Base-by-base conservation (phyloP, 2,329 filamentous ascomycete species). In the Ramichloridium luteum region DNA sequence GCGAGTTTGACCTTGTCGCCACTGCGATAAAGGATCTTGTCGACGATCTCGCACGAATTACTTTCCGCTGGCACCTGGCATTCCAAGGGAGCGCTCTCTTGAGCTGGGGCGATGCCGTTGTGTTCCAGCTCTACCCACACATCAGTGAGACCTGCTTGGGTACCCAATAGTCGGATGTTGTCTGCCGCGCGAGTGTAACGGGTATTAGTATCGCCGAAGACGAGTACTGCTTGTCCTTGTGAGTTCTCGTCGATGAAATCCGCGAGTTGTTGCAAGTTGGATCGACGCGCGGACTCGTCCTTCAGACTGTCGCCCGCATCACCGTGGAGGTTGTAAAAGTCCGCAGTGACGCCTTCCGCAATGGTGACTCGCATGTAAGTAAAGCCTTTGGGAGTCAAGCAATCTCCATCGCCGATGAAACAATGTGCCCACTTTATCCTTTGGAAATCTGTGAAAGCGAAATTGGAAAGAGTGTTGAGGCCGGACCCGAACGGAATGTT, bases 341-440 rank as follows among this genome's bases (percentile, higher is more conserved):
- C 75, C 14, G 76, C 53, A 38, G 68, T 74, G 5, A 72, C 64
- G 9, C 65, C 65, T 17, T 62, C 57, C 4, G 61, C 62, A 9
- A 77, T 42, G 14, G 61, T 54, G 27, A 68, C 52, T 9, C 73
- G 66, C 73, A 80, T 77, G 27, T 73, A 72, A 1, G 74, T 78
- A 51, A 78, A 79, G 10, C 76, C 76, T 54, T 80, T 80, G 13
- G 74, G 75, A 1, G 75, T 79, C 38, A 79, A 56, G 49, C 76
- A 80, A 50, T 80, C 76, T 1, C 51, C 45, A 0, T 62, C 64
- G 0, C 67, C 71, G 18, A 64, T 64, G 35, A 67, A 72, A 54
- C 75, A 78, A 2, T 51, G 57, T 14, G 61, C 52, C 74, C 76
- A 80, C 45, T 74, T 72, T 29, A 66, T 56, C 8, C 75, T 67